phyloP scores from a whole-genome alignment of 768 basidiomycete genomes.

The Epithele typhae region DNA sequence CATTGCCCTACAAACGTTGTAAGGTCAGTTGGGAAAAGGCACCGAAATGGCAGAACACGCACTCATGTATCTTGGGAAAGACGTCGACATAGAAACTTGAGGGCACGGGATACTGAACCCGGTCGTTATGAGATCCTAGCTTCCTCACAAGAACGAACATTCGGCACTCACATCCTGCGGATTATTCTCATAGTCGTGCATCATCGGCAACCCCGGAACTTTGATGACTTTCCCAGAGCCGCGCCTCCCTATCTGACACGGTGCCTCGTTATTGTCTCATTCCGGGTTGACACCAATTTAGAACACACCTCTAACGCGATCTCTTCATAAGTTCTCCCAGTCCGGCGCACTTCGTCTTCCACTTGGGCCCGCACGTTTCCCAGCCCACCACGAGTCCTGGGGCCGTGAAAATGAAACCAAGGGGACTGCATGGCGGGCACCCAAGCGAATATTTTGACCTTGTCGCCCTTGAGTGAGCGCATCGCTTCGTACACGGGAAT shows the following conservation, averaged over 20 bases:
- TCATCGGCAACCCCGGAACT: constrained; percentile 17
- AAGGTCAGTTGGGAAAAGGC: not conserved
- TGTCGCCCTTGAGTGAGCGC: constrained; percentile 4
- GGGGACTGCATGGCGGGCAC: not conserved
- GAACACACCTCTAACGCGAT: constrained; percentile 7
- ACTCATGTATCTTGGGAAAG: constrained; percentile 5
- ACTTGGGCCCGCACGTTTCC: constrained; percentile 9
- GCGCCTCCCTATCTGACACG: too few relatives aligned
- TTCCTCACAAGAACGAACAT: too few relatives aligned
- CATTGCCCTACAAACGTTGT: not conserved
- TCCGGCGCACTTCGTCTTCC: constrained; percentile 3
- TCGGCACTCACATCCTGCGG: constrained; percentile 11
- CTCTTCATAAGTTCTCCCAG: constrained; percentile 1
- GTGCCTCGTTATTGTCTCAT: too few relatives aligned
- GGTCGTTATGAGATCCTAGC: not conserved
- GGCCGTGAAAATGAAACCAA: constrained; percentile 6
- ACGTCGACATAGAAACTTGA: not conserved
- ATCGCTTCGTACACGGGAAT: not conserved
- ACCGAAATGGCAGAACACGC: too few relatives aligned
- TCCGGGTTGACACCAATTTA: not conserved
- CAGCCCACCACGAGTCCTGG: constrained; percentile 8
- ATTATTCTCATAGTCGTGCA: constrained; percentile 17
- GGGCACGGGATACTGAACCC: not conserved
- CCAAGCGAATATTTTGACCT: constrained; percentile 5
- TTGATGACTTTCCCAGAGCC: constrained; percentile 11